These are phyloP conservation scores for Achaetomiella virescens DNA, from an alignment of 495 filamentous ascomycete species.

Conservation along the genomic window DNA sequence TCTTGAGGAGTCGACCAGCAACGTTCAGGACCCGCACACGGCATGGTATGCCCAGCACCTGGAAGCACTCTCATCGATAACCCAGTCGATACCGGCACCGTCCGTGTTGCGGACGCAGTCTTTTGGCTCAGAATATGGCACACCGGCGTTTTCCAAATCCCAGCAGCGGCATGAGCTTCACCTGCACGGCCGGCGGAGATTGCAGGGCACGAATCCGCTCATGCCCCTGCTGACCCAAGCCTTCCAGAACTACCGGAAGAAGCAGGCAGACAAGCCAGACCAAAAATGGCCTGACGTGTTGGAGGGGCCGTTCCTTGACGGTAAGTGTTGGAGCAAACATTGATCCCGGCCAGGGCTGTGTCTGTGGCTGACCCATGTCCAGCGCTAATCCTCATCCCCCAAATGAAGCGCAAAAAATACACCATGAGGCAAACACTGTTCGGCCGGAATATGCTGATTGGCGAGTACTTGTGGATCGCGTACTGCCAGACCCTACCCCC, in stretches of 20 bases:
- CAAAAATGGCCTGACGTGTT: slow-evolving; percentile 74
- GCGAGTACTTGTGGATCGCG: slow-evolving; percentile 65
- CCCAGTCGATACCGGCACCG: slow-evolving; percentile 33
- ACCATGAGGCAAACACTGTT: slow-evolving; percentile 63
- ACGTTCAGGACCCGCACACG: slow-evolving; percentile 40
- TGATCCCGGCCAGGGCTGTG: background rate
- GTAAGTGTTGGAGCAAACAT: slow-evolving; percentile 44
- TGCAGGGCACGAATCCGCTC: slow-evolving; percentile 43
- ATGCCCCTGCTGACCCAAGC: slow-evolving; percentile 44
- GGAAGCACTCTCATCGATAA: slow-evolving; percentile 29
- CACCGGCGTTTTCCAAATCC: slow-evolving; percentile 16
- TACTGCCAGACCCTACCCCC: slow-evolving; percentile 36
- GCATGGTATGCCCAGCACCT: slow-evolving; percentile 35
- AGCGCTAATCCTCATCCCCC: slow-evolving; percentile 77
- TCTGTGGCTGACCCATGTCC: slow-evolving; percentile 9
- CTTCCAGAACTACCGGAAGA: slow-evolving; percentile 64
- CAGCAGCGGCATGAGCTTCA: slow-evolving; percentile 21
- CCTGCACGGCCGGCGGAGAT: slow-evolving; percentile 14
- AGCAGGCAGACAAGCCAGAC: slow-evolving; percentile 51
- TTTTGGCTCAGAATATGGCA: slow-evolving; percentile 31
- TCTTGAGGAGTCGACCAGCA: slow-evolving; percentile 45
- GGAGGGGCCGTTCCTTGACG: slow-evolving; percentile 84
- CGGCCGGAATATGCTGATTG: slow-evolving; percentile 89
- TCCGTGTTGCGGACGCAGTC: slow-evolving; percentile 41
- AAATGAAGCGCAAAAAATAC: slow-evolving; percentile 76